Base-by-base conservation (phyloP, 192 early-diverging fungal genomes). In the Coemansia sp. region DNA sequence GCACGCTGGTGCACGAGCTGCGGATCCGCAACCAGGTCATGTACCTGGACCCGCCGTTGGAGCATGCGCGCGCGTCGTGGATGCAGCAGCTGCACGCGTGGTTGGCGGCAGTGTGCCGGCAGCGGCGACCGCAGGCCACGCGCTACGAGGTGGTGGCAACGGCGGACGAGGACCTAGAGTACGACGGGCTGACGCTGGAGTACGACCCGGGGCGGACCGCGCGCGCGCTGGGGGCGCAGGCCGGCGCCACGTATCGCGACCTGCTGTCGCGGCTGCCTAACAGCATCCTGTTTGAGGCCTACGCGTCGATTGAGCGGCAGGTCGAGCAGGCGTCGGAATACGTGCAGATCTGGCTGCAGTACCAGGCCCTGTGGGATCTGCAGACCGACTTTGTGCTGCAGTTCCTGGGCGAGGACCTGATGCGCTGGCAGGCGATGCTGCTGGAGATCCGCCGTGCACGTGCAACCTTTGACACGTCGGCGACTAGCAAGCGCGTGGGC, bases 331-430 rank as follows among this genome's bases (percentile, higher is more conserved):
- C 95, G 8, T 79, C 77, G 5, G 78, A 84, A 22, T 99, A 99
- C 58, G 89, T 94, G 28, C 81, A 84, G 38, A 87, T 92, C 50
- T 99, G 97, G 97, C 81, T 98, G 14, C 90, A 90, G 52, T 98
- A 98, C 79, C 97, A 99, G 65, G 90, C 90, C 6, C 82, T 99
- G 30, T 99, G 96, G 96, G 97, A 99, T 69, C 79, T 98, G 34
- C 93, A 97, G 60, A 80, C 85, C 0, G 86, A 88, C 61, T 81
- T 87, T 42, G 87, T 99, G 15, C 89, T 86, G 55, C 67, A 81
- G 34, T 78, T 81, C 23, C 82, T 99, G 21, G 93, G 92, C 23
- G 89, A 94, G 22, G 89, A 99, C 56, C 75, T 99, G 53, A 60
- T 64, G 14, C 82, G 84, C 39, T 99, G 97, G 97, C 90, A 96